Evolutionary conservation across 2,329 filamentous ascomycete species (phyloP).

Genomic region (Aureobasidium pullulans): DNA sequence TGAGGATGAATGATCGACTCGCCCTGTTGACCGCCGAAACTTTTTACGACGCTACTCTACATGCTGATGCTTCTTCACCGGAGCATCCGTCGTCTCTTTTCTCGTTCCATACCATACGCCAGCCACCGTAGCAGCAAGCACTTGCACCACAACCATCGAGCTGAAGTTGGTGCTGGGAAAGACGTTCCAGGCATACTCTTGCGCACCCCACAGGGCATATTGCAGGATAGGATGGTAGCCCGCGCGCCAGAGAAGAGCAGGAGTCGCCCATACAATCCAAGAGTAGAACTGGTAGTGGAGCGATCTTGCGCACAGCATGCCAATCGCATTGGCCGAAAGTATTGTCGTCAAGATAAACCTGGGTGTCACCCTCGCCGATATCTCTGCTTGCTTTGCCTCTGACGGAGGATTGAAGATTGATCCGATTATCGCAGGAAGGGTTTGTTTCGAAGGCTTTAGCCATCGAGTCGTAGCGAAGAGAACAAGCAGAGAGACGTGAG

Average conservation of each 20-base stretch:
- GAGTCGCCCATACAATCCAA: constrained; percentile 83
- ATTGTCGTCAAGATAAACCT: constrained; percentile 70
- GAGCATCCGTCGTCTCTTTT: constrained; percentile 27
- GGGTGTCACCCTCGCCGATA: constrained; percentile 55
- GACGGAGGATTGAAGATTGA: constrained; percentile 39
- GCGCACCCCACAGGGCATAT: constrained; percentile 63
- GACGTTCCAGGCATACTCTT: constrained; percentile 92
- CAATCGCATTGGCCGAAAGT: constrained; percentile 68
- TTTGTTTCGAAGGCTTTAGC: constrained; percentile 60
- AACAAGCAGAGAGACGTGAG: constrained; percentile 59
- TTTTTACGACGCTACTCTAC: constrained; percentile 11
- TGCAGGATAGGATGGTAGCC: constrained; percentile 61
- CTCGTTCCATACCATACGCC: constrained; percentile 54
- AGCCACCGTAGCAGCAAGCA: constrained; percentile 59
- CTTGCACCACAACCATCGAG: constrained; percentile 61
- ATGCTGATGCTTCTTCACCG: constrained; percentile 14
- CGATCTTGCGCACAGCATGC: constrained; percentile 77
- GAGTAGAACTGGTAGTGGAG: constrained; percentile 95
- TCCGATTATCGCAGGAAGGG: constrained; percentile 48
- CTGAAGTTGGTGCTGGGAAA: constrained; percentile 70
- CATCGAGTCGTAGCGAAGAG: constrained; percentile 62
- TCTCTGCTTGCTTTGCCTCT: constrained; percentile 49
- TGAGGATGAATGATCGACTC: constrained; percentile 47
- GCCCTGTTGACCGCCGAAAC: background rate
- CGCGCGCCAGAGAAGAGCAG: constrained; percentile 77